Conservation (phyloP, 192 early-diverging fungal species). For the Rhizoclosmatium globosum region DNA sequence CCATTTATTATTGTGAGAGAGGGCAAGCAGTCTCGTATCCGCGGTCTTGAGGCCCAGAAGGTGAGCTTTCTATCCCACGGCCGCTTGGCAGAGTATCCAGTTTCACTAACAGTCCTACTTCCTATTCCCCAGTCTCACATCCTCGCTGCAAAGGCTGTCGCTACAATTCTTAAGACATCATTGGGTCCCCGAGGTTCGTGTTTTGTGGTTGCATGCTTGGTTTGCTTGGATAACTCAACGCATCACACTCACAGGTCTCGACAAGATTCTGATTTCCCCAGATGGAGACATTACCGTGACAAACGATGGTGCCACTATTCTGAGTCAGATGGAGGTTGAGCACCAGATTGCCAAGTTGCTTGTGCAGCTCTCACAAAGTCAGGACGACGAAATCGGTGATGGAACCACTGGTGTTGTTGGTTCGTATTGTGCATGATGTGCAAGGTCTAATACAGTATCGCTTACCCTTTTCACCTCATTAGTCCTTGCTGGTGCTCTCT, state of each 20-base stretch:
- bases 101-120: conserved; percentile 10
- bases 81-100: too few species aligned
- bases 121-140: conserved; percentile 86
- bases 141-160: conserved; percentile 95
- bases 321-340: conserved; percentile 97
- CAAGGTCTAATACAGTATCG: neutral
- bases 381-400: conserved; percentile 99
- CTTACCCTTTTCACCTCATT: conserved; percentile 20
- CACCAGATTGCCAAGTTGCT: conserved; percentile 99
- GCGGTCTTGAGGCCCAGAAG: conserved; percentile 95
- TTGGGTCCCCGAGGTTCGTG: conserved; percentile 91
- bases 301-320: conserved; percentile 99
- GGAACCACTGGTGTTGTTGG: conserved; percentile 99
- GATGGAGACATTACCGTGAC: conserved; percentile 99
- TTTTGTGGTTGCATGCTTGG: neutral
- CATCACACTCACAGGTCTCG: conserved; percentile 72
- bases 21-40: conserved; percentile 88
- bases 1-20: conserved; percentile 99
- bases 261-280: conserved; percentile 99
- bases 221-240: conserved; percentile 11
- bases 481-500: conserved; percentile 96
- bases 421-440: conserved; percentile 46
- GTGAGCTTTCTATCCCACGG: conserved; percentile 54
- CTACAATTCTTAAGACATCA: conserved; percentile 97
- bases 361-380: conserved; percentile 96